phyloP scores from a whole-genome alignment of 2,329 filamentous ascomycete species.

The Penicillium hordei region DNA sequence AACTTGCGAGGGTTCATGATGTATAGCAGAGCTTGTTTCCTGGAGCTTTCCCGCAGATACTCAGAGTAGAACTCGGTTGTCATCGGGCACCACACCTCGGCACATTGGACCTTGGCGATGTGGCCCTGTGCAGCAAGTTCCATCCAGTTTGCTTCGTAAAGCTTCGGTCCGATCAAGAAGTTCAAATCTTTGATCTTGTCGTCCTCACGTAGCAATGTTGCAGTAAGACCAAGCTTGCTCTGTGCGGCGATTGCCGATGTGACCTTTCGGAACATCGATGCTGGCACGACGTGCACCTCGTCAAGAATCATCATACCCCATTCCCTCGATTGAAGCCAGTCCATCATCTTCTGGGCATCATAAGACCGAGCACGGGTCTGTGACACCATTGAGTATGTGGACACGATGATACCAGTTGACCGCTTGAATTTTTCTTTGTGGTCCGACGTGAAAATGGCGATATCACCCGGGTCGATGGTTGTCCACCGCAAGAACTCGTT shows the following conservation, averaged over 20 bases:
- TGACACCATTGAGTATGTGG: constrained; percentile 99
- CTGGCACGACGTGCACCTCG: constrained; percentile 96
- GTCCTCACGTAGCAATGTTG: constrained; percentile 90
- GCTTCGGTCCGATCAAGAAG: constrained; percentile 93
- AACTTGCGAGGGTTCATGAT: constrained; percentile 99
- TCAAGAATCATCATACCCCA: constrained; percentile 98
- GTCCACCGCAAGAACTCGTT: constrained; percentile 98
- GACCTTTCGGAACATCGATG: constrained; percentile 92
- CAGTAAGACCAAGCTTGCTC: constrained; percentile 90
- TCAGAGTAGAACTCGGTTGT: constrained; percentile 97
- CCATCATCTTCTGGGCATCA: constrained; percentile 96
- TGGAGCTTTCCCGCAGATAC: constrained; percentile 71
- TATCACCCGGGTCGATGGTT: constrained; percentile 92
- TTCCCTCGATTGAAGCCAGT: constrained; percentile 82
- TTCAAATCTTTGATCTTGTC: constrained; percentile 98
- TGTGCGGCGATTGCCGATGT: constrained; percentile 92
- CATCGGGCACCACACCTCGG: constrained; percentile 99
- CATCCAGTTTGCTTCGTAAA: constrained; percentile 99
- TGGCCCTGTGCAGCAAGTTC: constrained; percentile 95
- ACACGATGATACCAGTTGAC: constrained; percentile 93
- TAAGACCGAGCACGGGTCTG: constrained; percentile 83
- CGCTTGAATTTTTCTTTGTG: constrained; percentile 83
- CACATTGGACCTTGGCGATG: constrained; percentile 95
- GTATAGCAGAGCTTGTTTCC: constrained; percentile 71
- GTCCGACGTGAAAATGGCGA: constrained; percentile 92